A percentile compares a stretch with the other conserved stretches of the same genome.
phyloP scores from a whole-genome alignment of 768 basidiomycete species.

The Suillus bovinus region DNA sequence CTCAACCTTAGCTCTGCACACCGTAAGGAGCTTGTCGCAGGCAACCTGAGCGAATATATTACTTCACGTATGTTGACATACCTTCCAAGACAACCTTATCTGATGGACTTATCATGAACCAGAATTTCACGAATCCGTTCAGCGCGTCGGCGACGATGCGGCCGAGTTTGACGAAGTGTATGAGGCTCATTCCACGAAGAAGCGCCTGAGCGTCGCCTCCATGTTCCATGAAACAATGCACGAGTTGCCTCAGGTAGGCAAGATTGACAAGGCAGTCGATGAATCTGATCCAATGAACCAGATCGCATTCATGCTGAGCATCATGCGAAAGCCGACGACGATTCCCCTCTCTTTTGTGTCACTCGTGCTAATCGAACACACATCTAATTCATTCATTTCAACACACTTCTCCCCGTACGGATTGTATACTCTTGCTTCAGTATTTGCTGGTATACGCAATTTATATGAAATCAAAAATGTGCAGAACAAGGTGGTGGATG shows the following conservation, averaged over 20 bases:
- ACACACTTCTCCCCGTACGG: constrained; percentile 50
- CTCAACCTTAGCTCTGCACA: constrained; percentile 51
- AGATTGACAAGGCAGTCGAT: not conserved
- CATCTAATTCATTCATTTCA: constrained; percentile 49
- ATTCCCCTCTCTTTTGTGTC: constrained; percentile 67
- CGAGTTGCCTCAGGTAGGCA: constrained; percentile 58
- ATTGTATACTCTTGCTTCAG: constrained; percentile 51
- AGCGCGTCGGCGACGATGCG: constrained; percentile 40
- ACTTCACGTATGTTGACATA: constrained; percentile 44
- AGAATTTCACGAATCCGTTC: constrained; percentile 34
- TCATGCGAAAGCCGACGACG: constrained; percentile 58
- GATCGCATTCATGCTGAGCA: constrained; percentile 64
- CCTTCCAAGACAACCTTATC: not conserved
- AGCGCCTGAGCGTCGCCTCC: constrained; percentile 31
- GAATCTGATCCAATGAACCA: constrained; percentile 23
- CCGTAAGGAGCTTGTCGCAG: constrained; percentile 74
- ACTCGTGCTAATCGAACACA: constrained; percentile 55
- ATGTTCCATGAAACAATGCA: constrained; percentile 53
- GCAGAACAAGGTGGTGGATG: constrained; percentile 58
- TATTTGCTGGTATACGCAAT: constrained; percentile 49
- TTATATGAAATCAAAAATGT: constrained; percentile 65
- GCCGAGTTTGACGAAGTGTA: constrained; percentile 33
- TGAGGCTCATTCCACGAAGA: constrained; percentile 30
- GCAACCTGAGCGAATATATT: constrained; percentile 56
- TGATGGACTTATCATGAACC: constrained; percentile 3